Conservation (phyloP, 2,329 filamentous ascomycete genomes). For the Chrysosphaeria jannelii region DNA sequence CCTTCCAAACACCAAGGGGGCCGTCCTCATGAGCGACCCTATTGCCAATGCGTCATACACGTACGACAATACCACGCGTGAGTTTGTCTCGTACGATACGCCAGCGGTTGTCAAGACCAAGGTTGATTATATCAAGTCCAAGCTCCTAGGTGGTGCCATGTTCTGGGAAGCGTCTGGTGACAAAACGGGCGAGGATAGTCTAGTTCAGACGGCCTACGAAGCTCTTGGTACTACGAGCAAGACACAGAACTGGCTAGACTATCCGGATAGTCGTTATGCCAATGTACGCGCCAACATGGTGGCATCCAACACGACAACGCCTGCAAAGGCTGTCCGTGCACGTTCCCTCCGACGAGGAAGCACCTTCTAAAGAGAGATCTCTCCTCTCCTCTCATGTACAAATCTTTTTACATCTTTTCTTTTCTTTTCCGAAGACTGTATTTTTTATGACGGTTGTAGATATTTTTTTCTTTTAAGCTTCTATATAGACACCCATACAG, state of each 20-base stretch:
- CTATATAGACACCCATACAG: too few species aligned
- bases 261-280: constrained; percentile 21
- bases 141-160: constrained; percentile 64
- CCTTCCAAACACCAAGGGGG: constrained; percentile 35
- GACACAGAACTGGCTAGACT: constrained; percentile 18
- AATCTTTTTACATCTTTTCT: too few species aligned
- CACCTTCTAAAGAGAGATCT: too few species aligned
- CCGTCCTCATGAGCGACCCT: constrained; percentile 31
- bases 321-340: too few species aligned
- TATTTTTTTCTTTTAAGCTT: too few species aligned
- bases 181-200: constrained; percentile 27
- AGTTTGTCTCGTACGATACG: constrained; percentile 66
- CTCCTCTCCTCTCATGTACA: too few species aligned
- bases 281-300: constrained; percentile 17
- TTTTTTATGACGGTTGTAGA: too few species aligned
- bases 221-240: constrained; percentile 25
- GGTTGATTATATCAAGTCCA: constrained; percentile 34
- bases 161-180: constrained; percentile 88
- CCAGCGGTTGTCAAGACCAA: constrained; percentile 36
- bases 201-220: constrained; percentile 35
- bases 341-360: too few species aligned
- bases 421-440: too few species aligned
- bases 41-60: constrained; percentile 43
- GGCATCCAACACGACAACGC: too few species aligned
- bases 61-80: constrained; percentile 31